Evolutionary conservation across 306 rosid species (phyloP), one percentile per base, ranked within the genome.

Genomic region (Morella rubra): DNA sequence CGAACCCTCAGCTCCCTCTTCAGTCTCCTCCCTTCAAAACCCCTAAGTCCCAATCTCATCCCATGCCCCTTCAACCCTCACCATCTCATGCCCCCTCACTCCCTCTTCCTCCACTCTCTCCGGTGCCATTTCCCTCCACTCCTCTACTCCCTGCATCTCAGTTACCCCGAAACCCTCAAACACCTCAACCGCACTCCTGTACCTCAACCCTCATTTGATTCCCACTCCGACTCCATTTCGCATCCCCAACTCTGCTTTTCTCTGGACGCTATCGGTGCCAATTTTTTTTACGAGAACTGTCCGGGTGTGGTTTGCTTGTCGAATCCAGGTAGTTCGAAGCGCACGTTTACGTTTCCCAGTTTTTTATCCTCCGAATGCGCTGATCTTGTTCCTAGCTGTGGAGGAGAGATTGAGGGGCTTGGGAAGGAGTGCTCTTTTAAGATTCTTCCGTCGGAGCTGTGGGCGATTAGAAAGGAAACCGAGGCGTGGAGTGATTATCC

Each of bases 101-200:
- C 86, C 79, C 91, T 89, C 72, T 90, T 92, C 80, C 84, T 69
- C 49, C 96, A 92, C 84, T 84, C 82, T 78, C 93, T 90, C 49
- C 85, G 71, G 11, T 91, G 97, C 77, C 64, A 56, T 11, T 59
- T 13, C 74, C 88, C 24, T 2, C 37, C 37, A 32, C 37, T 32
- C 37, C 37, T 32, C 37, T 32, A 32, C 37, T 32, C 37, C 37
- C 3, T 32, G 37, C 37, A 32, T 32, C 37, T 32, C 37, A 32
- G 37, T 32, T 32, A 32, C 37, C 37, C 37, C 37, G 37, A 32
- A 32, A 32, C 37, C 3, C 37, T 32, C 89, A 91, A 73, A 82
- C 92, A n/a, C 88, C 91, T 0, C 73, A 27, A 51, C 77, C 86
- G 61, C 81, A 72, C n/a, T 78, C 81, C 27, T 7, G n/a, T 51